phyloP scores from a whole-genome alignment of 208 protist species.

The Trypanosoma lewisi region DNA sequence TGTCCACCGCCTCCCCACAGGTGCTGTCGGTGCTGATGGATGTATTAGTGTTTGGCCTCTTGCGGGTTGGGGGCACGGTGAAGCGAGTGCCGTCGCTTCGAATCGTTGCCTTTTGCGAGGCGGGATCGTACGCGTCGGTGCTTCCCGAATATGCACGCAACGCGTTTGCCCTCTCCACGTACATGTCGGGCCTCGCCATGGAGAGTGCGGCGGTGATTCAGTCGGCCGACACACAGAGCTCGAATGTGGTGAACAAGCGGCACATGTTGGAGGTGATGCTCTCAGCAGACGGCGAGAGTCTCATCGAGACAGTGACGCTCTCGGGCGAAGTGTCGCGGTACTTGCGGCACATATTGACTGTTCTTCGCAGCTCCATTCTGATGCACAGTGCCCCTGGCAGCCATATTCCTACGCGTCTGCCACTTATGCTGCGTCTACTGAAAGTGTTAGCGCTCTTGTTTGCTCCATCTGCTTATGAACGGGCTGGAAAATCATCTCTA shows the following conservation, averaged over 20 bases:
- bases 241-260: conserved; percentile 75
- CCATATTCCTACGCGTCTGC: conserved; percentile 22
- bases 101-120: conserved; percentile 79
- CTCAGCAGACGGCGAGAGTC: conserved; percentile 36
- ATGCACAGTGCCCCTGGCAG: conserved; percentile 19
- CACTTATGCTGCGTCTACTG: conserved; percentile 51
- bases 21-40: conserved; percentile 72
- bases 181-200: conserved; percentile 73
- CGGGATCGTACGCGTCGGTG: conserved; percentile 40
- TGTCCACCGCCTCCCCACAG: conserved; percentile 48
- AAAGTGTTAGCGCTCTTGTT: conserved; percentile 70
- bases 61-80: conserved; percentile 29
- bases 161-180: conserved; percentile 80
- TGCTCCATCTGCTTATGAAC: conserved; percentile 31
- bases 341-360: conserved; percentile 74
- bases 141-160: conserved; percentile 67
- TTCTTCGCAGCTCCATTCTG: conserved; percentile 57
- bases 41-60: conserved; percentile 51
- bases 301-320: conserved; percentile 71
- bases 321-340: conserved; percentile 59
- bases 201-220: conserved; percentile 83
- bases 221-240: conserved; percentile 39
- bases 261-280: conserved; percentile 74
- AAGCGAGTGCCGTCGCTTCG: conserved; percentile 43
- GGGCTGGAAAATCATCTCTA: conserved; percentile 13